Evolutionary conservation across 148 eudicot species (phyloP).

Genomic region (Drosera capensis): DNA sequence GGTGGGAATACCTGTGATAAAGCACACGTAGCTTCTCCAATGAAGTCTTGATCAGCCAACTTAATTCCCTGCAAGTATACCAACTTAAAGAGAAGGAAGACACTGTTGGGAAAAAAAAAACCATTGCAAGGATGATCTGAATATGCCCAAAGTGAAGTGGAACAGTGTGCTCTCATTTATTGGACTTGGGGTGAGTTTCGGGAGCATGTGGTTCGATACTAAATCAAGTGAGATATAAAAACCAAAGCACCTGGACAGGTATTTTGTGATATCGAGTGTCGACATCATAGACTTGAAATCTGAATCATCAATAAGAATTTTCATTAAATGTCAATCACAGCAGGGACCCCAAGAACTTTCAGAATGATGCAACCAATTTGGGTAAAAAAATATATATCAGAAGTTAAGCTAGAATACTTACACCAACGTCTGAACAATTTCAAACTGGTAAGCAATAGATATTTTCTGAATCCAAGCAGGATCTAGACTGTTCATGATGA

Average conservation of each 20-base stretch:
- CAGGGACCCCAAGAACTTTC: no score
- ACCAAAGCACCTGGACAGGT: conserved; percentile 46
- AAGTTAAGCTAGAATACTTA: conserved; percentile 16
- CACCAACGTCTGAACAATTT: conserved; percentile 68
- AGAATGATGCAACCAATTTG: background rate
- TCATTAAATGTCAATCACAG: background rate
- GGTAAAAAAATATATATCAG: conserved; percentile 4
- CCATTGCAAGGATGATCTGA: conserved; percentile 1
- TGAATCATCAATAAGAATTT: conserved; percentile 15
- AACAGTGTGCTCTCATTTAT: no score
- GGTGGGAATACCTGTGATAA: conserved; percentile 66
- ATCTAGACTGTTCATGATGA: conserved; percentile 61
- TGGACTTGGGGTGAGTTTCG: no score
- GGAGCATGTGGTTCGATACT: background rate
- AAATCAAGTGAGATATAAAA: background rate
- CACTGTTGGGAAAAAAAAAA: background rate
- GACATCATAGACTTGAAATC: conserved; percentile 72
- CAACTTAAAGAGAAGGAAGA: background rate
- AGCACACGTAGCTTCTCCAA: conserved; percentile 74
- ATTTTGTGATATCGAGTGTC: conserved; percentile 65
- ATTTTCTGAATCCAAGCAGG: conserved; percentile 78
- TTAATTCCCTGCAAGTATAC: conserved; percentile 38
- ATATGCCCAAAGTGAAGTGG: background rate
- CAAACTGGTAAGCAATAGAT: conserved; percentile 63
- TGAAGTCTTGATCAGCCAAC: conserved; percentile 67